Conservation (phyloP, 805 yeast genomes). For the Nakazawaea holstii region DNA sequence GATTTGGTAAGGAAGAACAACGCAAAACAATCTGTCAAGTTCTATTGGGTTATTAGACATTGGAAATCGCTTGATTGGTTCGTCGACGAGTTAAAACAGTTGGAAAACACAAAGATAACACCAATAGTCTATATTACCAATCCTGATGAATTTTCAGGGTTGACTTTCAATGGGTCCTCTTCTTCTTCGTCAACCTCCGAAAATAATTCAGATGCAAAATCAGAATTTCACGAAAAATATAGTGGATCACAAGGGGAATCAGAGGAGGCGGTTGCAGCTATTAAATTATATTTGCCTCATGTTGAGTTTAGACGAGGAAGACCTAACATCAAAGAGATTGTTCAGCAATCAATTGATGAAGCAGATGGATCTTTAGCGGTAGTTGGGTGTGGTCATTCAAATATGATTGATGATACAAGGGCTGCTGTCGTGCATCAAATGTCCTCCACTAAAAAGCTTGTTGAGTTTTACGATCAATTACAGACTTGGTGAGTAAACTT, state of each 20-base stretch:
- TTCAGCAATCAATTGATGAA: conserved; percentile 32
- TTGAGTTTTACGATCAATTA: conserved; percentile 29
- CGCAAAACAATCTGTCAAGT: conserved; percentile 30
- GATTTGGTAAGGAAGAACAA: conserved; percentile 21
- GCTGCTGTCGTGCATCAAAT: conserved; percentile 17
- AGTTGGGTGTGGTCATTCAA: conserved; percentile 44
- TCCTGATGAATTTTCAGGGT: conserved; percentile 15
- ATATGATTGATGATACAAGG: conserved; percentile 30
- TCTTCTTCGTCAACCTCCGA: conserved; percentile 2
- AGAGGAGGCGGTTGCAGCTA: conserved; percentile 12
- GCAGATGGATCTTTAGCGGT: conserved; percentile 37
- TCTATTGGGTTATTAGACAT: conserved; percentile 63
- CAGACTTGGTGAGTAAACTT: conserved; percentile 25
- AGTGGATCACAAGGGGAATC: background rate
- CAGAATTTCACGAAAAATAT: too few species aligned
- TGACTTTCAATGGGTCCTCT: conserved; percentile 12
- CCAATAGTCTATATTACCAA: conserved; percentile 38
- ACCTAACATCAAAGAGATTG: conserved; percentile 31
- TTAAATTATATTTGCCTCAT: conserved; percentile 24
- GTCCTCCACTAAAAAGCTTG: conserved; percentile 10
- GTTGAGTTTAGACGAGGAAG: conserved; percentile 40
- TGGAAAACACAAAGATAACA: conserved; percentile 28
- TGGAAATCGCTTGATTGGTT: conserved; percentile 47
- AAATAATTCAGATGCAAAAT: conserved; percentile 3
- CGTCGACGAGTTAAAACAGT: conserved; percentile 32